Conservation (phyloP, 2,329 filamentous ascomycete species). For the Lecanicillium sp. region DNA sequence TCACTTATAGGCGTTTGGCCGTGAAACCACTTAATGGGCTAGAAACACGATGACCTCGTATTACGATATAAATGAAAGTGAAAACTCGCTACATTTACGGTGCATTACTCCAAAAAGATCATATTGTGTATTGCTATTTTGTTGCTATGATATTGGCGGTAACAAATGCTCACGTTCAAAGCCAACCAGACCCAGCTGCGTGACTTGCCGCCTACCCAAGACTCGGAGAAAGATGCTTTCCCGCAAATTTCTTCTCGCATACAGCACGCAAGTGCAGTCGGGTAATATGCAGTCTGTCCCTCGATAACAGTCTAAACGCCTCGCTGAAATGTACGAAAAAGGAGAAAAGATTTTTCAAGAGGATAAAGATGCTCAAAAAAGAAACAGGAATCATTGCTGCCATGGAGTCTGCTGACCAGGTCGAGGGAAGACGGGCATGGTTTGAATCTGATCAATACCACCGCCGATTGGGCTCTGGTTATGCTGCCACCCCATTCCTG, state of each 20-base stretch:
- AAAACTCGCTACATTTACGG: too few species aligned
- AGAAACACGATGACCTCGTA: too few species aligned
- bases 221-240: too few species aligned
- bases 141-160: too few species aligned
- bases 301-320: conserved; percentile 16
- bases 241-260: too few species aligned
- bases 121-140: too few species aligned
- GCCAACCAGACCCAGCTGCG: too few species aligned
- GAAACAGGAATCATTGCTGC: conserved; percentile 36
- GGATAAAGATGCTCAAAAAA: conserved; percentile 10
- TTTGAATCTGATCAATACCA: conserved; percentile 69
- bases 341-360: conserved; percentile 15
- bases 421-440: conserved; percentile 78
- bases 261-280: not conserved
- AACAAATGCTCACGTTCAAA: too few species aligned
- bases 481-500: conserved; percentile 83
- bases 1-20: too few species aligned
- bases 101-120: too few species aligned
- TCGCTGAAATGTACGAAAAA: conserved; percentile 21
- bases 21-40: too few species aligned
- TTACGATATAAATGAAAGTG: not conserved
- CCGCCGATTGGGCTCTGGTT: conserved; percentile 73
- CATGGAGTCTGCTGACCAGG: conserved; percentile 58
- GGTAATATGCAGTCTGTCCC: not conserved
- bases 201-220: too few species aligned